Base-by-base conservation (phyloP, 177 flowering plant species). In the Telopea speciosissima region DNA sequence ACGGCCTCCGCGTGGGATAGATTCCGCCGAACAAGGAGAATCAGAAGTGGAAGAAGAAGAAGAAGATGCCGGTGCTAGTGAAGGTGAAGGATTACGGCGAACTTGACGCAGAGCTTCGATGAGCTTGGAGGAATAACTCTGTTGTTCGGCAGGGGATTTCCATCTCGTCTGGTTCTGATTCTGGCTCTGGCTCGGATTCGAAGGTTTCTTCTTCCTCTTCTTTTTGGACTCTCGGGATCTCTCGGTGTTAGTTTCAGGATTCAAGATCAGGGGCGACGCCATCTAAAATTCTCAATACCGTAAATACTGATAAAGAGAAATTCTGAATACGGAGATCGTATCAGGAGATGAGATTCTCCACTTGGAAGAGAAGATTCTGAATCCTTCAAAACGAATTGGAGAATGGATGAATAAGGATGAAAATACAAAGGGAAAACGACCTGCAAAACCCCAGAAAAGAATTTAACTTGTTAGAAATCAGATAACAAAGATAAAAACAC, bases 121-220 rank as follows among this genome's bases (percentile, higher is more conserved):
- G 62, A 91, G 91, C 75, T 84, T 93, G 1, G 90, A 82, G 17
- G 97, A 87, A 84, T 91, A 93, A 74, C 71, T 74, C 68, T 81
- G 87, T 26, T 87, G 88, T 63, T 87, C 86, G 1, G 78, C 49
- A 14, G 85, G 76, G 6, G 92, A 80, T 72, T 76, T 86, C 98
- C 98, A 93, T 68, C 69, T 66, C 45, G 58, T n/a, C 13, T 64
- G 75, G 69, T 69, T 66, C 19, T 64, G 75, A 67, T 69, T 66
- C 19, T 79, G 78, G 19, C 8, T 36, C 8, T 36, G 40, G 40
- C 40, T 66, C 62, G 33, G 68, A 13, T 68, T 54, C 44, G 49
- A 72, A 60, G 70, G 70, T 78, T 76, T 83, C 63, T 81, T 70
- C 54, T 82, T 75, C 70, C 75, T 83, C 74, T 77, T 81, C 45